phyloP scores from a whole-genome alignment of 306 rosid species.

The Begonia fuchsioides region DNA sequence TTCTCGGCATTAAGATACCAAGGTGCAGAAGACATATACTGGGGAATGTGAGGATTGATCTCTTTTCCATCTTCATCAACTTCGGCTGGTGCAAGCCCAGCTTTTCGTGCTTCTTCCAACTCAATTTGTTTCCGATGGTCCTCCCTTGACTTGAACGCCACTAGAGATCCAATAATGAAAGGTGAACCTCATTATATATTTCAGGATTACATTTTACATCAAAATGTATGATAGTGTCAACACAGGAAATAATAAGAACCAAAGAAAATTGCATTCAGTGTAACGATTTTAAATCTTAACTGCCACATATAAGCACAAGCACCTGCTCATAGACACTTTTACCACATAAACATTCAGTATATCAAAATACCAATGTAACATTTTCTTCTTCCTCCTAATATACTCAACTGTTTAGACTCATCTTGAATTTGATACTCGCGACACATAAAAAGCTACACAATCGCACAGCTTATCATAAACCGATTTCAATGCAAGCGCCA shows the following conservation, averaged over 20 bases:
- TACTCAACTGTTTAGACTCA: too few species aligned
- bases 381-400: too few species aligned
- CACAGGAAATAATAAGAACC: not conserved
- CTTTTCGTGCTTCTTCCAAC: slow-evolving; percentile 56
- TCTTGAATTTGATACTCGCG: too few species aligned
- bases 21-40: slow-evolving; percentile 55
- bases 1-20: slow-evolving; percentile 51
- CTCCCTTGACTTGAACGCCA: slow-evolving; percentile 56
- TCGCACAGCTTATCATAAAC: too few species aligned
- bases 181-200: not conserved
- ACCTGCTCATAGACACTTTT: too few species aligned
- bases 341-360: too few species aligned
- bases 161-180: slow-evolving; percentile 17
- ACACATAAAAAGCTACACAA: too few species aligned
- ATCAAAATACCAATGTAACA: too few species aligned
- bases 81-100: slow-evolving; percentile 66
- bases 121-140: slow-evolving; percentile 42
- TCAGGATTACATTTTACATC: not conserved
- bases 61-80: slow-evolving; percentile 59
- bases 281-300: too few species aligned
- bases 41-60: slow-evolving; percentile 64
- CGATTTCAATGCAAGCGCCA: too few species aligned
- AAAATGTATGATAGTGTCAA: not conserved
- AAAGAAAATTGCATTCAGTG: not conserved
- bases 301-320: too few species aligned